phyloP scores from a whole-genome alignment of 805 yeast genomes.

The Candida adriatica region DNA sequence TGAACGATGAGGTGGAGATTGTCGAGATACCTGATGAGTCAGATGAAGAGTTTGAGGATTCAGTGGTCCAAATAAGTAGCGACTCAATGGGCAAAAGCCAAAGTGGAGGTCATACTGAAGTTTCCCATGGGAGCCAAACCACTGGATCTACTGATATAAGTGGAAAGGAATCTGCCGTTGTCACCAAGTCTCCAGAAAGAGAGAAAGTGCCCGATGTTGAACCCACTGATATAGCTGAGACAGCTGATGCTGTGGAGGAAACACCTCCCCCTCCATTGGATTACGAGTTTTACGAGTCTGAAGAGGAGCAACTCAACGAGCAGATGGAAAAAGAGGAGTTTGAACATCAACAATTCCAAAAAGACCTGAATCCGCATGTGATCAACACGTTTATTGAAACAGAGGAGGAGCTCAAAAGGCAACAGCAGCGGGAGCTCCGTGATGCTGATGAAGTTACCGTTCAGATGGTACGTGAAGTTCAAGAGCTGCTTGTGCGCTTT shows the following conservation, averaged over 20 bases:
- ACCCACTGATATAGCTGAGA: too few relatives aligned
- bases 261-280: conserved; percentile 28
- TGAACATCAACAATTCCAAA: conserved; percentile 62
- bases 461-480: conserved; percentile 84
- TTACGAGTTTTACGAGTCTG: conserved; percentile 70
- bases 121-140: neutral
- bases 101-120: neutral
- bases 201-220: neutral
- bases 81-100: too few relatives aligned
- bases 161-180: neutral
- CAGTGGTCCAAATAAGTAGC: neutral
- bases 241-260: conserved; percentile 5
- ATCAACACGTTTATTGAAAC: conserved; percentile 22
- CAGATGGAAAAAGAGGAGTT: conserved; percentile 63
- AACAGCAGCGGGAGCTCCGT: conserved; percentile 60
- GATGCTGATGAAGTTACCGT: conserved; percentile 90
- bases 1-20: conserved; percentile 15
- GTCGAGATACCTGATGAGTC: conserved; percentile 1
- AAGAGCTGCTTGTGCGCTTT: conserved; percentile 76
- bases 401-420: conserved; percentile 48
- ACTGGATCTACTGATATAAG: too few relatives aligned
- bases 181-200: too few relatives aligned
- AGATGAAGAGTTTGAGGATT: neutral
- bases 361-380: conserved; percentile 27
- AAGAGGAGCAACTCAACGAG: conserved; percentile 59